Evolutionary conservation across 2,329 filamentous ascomycete genomes (phyloP), one percentile per base, ranked within the genome.

Genomic region (Achaetomium macrosporum): DNA sequence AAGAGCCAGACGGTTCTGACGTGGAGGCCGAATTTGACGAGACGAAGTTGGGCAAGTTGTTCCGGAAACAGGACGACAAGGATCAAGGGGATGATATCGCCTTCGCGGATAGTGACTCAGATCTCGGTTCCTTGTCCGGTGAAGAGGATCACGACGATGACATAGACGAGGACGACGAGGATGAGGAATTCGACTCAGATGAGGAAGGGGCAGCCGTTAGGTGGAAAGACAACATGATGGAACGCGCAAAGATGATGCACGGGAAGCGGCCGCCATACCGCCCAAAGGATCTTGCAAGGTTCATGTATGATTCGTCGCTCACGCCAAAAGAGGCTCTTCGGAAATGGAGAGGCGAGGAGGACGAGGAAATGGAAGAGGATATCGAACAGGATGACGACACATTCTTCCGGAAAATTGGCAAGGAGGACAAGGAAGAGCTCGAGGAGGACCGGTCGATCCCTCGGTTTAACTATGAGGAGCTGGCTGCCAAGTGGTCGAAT

Each of bases 41-140:
- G 55, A 71, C 73, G 42, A 83, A 78, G 58, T 67, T 84, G 8
- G 82, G 82, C 58, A 83, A 76, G 57, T 73, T 84, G 64, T 85
- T 85, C 66, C 74, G 74, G 48, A 76, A 76, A 51, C 70, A 74
- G 7, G 65, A 68, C 15, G 77, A 81, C 33, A 73, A 75, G 48
- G 73, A 79, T 36, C 55, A 74, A 11, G 81, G 83, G 20, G 88
- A 83, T 30, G 89, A 96, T 50, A 64, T 97, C 53, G 89, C 84
- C 1, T 99, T 96, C 73, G 93, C 93, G 13, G 93, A 99, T 65
- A 96, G 90, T 64, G 95, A 99, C 68, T 99, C 93, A 0, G 95
- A 99, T 66, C 77, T 99, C 5, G 93, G 93, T 7, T 96, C 92
- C 3, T 71, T 96, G 58, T 95, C 89, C 9, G 74, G 71, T 1